Evolutionary conservation across 768 basidiomycete species (phyloP).

Genomic region (Gautieria morchelliformis): DNA sequence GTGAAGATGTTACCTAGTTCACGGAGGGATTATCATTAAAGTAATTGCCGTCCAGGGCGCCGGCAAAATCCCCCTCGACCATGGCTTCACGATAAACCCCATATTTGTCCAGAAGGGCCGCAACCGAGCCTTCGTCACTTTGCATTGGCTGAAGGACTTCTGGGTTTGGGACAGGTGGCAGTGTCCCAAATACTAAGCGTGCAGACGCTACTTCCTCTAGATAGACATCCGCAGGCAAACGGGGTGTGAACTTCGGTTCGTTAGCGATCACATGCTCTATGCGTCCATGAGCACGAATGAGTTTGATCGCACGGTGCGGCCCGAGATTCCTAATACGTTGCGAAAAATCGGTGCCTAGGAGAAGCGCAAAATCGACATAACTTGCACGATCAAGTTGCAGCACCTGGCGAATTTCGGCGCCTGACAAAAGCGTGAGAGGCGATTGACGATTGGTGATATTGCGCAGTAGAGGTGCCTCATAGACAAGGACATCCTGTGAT

Average conservation of each 20-base stretch:
- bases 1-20: not conserved
- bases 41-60: slow-evolving; percentile 51
- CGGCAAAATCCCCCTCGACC: slow-evolving; percentile 33
- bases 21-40: slow-evolving; percentile 50
- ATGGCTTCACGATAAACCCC: slow-evolving; percentile 33
- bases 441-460: slow-evolving; percentile 54
- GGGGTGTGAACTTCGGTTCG: slow-evolving; percentile 42
- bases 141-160: slow-evolving; percentile 24
- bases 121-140: slow-evolving; percentile 34
- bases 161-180: slow-evolving; percentile 49
- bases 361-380: slow-evolving; percentile 77
- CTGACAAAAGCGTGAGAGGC: slow-evolving; percentile 58
- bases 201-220: slow-evolving; percentile 55
- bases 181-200: slow-evolving; percentile 50
- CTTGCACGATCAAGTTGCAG: slow-evolving; percentile 46
- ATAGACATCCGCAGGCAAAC: slow-evolving; percentile 40
- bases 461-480: slow-evolving; percentile 74
- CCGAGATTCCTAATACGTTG: slow-evolving; percentile 78
- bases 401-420: slow-evolving; percentile 45
- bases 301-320: slow-evolving; percentile 64
- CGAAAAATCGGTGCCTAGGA: slow-evolving; percentile 88
- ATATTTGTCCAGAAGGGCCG: slow-evolving; percentile 40
- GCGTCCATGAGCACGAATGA: slow-evolving; percentile 58
- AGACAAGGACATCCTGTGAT: slow-evolving; percentile 66
- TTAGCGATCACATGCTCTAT: slow-evolving; percentile 61